These are phyloP conservation scores for Hyaloraphidium curvatum DNA, from an alignment of 192 early-diverging fungal species.

Conservation along the genomic window DNA sequence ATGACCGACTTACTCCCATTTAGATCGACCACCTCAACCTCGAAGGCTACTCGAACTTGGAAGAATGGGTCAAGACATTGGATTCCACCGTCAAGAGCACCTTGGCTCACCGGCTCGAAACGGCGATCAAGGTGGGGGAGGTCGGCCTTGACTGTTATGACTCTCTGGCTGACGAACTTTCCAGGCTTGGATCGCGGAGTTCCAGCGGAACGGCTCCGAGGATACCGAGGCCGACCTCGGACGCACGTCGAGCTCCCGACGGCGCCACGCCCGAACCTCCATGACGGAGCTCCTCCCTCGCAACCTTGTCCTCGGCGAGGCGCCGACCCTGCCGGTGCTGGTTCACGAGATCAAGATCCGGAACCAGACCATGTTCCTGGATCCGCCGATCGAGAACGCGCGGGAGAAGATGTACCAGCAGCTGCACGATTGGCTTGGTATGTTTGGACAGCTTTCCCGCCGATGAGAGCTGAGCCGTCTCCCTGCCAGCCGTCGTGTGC, in stretches of 20 bases:
- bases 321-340: constrained; percentile 41
- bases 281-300: too few relatives aligned
- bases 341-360: constrained; percentile 75
- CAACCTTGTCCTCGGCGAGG: constrained; percentile 2
- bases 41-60: constrained; percentile 84
- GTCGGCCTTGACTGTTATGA: too few relatives aligned
- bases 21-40: constrained; percentile 81
- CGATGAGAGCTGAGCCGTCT: too few relatives aligned
- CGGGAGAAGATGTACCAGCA: constrained; percentile 70
- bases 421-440: constrained; percentile 77
- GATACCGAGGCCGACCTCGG: background rate
- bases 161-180: too few relatives aligned
- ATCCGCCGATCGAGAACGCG: constrained; percentile 90
- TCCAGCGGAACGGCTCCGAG: background rate
- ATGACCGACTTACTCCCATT: background rate
- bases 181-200: constrained; percentile 13
- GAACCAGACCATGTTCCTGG: constrained; percentile 92
- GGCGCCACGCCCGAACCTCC: too few relatives aligned
- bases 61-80: constrained; percentile 68
- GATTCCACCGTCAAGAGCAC: constrained; percentile 60
- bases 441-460: background rate
- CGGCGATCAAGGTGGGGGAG: constrained; percentile 56
- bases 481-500: constrained; percentile 50
- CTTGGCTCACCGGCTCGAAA: constrained; percentile 49
- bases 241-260: too few relatives aligned